phyloP scores from a whole-genome alignment of 805 yeast genomes.

The Henningerozyma blattae region DNA sequence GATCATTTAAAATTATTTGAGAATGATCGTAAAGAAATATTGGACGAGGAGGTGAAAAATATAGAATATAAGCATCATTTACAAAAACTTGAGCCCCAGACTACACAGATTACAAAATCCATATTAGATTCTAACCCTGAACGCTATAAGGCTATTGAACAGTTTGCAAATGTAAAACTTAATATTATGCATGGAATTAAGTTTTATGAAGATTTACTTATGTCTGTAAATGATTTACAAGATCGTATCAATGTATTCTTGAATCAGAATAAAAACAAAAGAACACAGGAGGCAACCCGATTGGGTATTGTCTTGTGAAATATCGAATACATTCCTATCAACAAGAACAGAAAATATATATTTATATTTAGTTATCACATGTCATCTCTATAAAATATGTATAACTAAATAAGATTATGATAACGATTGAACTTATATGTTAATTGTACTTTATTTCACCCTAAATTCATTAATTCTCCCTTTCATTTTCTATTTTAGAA shows the following conservation, averaged over 20 bases:
- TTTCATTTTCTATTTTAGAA: too few species aligned
- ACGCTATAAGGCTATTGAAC: conserved; percentile 11
- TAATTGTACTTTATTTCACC: too few species aligned
- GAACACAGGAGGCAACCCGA: too few species aligned
- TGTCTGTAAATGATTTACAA: conserved; percentile 33
- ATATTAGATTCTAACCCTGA: conserved; percentile 16
- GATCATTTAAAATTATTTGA: conserved; percentile 36
- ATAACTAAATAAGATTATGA: too few species aligned
- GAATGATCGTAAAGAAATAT: conserved; percentile 37
- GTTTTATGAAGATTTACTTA: conserved; percentile 55
- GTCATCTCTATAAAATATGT: too few species aligned
- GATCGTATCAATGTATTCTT: conserved; percentile 41
- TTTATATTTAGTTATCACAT: too few species aligned
- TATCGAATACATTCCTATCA: too few species aligned
- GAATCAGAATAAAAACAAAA: conserved; percentile 39
- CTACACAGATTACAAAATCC: conserved; percentile 23
- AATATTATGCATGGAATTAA: conserved; percentile 57
- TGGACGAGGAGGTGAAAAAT: conserved; percentile 29
- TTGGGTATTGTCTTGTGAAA: too few species aligned
- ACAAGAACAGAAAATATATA: too few species aligned
- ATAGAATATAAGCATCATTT: conserved; percentile 28
- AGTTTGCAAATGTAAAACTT: conserved; percentile 42
- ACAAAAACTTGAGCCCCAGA: conserved; percentile 26
- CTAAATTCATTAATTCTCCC: too few species aligned
- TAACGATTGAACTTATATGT: too few species aligned